Evolutionary conservation across 371 early-diverging fungal species (phyloP).

Genomic region (Mucor lusitanicus): DNA sequence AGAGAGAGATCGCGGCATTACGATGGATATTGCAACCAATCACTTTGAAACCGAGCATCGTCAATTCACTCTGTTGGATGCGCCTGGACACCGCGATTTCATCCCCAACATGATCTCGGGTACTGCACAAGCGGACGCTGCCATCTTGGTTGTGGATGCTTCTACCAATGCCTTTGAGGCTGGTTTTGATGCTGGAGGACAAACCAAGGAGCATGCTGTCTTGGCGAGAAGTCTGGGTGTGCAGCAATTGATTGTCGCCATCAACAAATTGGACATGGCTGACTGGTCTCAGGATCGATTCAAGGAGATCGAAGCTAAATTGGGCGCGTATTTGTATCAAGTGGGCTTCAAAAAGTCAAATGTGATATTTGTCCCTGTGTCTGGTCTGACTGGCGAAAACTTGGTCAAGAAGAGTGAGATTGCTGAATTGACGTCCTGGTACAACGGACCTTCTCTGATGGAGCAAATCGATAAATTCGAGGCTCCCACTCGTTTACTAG

Average conservation of each 20-base stretch:
- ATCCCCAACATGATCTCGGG: conserved; percentile 99
- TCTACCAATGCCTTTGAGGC: conserved; percentile 95
- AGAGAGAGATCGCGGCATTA: conserved; percentile 92
- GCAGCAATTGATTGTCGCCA: conserved; percentile 83
- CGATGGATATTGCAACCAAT: conserved; percentile 94
- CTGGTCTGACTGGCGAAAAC: conserved; percentile 90
- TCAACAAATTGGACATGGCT: conserved; percentile 91
- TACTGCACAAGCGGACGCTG: conserved; percentile 96
- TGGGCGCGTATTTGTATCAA: conserved; percentile 68
- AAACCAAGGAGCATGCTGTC: conserved; percentile 96
- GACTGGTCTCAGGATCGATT: conserved; percentile 82
- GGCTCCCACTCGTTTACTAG: conserved; percentile 73
- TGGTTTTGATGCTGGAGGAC: conserved; percentile 96
- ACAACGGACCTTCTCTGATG: conserved; percentile 64
- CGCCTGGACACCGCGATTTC: conserved; percentile 99
- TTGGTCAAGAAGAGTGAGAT: conserved; percentile 50
- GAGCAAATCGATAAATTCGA: conserved; percentile 70
- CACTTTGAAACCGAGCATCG: conserved; percentile 85
- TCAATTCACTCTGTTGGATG: conserved; percentile 88
- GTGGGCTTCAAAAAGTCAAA: conserved; percentile 77
- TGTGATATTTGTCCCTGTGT: conserved; percentile 81
- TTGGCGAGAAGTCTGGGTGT: conserved; percentile 90
- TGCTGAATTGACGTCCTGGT: conserved; percentile 62
- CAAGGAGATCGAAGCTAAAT: conserved; percentile 65
- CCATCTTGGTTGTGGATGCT: conserved; percentile 94